Evolutionary conservation across 805 yeast genomes (phyloP).

Genomic region (Yamadazyma akitaensis): DNA sequence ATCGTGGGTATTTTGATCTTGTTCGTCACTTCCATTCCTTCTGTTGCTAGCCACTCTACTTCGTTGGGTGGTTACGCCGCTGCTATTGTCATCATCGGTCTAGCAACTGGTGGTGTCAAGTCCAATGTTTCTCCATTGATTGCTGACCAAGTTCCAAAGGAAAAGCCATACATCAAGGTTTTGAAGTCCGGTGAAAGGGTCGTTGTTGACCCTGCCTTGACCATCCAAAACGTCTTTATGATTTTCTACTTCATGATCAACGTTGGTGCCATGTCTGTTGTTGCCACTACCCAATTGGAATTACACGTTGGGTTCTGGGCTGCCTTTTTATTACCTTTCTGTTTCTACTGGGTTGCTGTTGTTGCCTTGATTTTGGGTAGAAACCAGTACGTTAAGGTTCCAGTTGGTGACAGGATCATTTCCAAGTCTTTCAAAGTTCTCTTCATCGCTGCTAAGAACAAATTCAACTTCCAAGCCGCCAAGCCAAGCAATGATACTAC

Average conservation of each 20-base stretch:
- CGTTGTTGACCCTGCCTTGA: conserved; percentile 58
- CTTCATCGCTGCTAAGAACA: conserved; percentile 44
- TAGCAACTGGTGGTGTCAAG: conserved; percentile 81
- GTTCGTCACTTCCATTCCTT: conserved; percentile 68
- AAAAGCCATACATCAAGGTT: conserved; percentile 35
- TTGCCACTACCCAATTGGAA: conserved; percentile 76
- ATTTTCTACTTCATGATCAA: conserved; percentile 74
- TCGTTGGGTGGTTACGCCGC: conserved; percentile 63
- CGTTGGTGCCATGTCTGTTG: conserved; percentile 68
- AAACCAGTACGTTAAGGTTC: conserved; percentile 53
- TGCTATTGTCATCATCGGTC: conserved; percentile 59
- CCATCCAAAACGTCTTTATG: conserved; percentile 73
- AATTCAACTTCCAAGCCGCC: conserved; percentile 50
- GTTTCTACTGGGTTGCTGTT: conserved; percentile 53
- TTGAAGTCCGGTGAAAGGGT: conserved; percentile 41
- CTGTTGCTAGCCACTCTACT: conserved; percentile 44
- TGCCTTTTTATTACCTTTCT: conserved; percentile 68
- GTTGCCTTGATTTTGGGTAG: conserved; percentile 51
- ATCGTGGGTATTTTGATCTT: conserved; percentile 60
- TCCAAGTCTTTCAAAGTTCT: conserved; percentile 47
- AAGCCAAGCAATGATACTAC: conserved; percentile 55
- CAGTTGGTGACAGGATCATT: conserved; percentile 61
- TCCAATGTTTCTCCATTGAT: conserved; percentile 72
- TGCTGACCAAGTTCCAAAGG: conserved; percentile 55
- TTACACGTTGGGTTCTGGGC: conserved; percentile 65